Evolutionary conservation across 495 filamentous ascomycete genomes (phyloP), one percentile per base, ranked within the genome.

Genomic region (Wilcoxina mikolae): DNA sequence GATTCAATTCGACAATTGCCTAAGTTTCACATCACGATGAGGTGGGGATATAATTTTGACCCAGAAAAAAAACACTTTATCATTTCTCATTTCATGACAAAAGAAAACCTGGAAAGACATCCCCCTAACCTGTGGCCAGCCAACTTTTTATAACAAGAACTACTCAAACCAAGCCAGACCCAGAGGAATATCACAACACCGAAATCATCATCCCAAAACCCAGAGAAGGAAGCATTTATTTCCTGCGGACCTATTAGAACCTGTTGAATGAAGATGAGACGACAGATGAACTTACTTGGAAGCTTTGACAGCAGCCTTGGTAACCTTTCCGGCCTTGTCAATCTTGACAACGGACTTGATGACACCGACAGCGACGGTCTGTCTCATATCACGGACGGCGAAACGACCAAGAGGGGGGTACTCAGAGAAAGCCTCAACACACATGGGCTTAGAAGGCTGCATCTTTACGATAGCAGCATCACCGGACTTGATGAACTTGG

Each of bases 401-500:
- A 95, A 98, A 79, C 91, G 88, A 69, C 91, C 91, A 55, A 98
- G 87, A 70, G 93, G 91, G 65, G 91, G 89, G 78, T 96, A 98
- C 65, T 96, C 88, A 66, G 90, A 94, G 87, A 96, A 96, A 63
- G 93, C 77, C 85, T 96, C 91, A 71, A 98, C 91, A 75, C 91
- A 98, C 91, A 98, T 98, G 68, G 91, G 91, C 88, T 98, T 98
- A 75, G 91, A 95, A 66, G 91, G 91, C 79, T 95, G 69, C 91
- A 98, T 98, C 87, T 94, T 96, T 77, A 98, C 93, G 75, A 98
- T 98, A 73, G 90, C 88, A 65, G 91, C 91, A 70, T 98, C 91
- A 83, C 91, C 91, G 66, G 90, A 95, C 85, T 98, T 98, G 86
- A 96, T 85, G 80, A 95, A 95, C 82, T 98, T 96, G 71, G 91